A percentile compares a stretch with the other conserved stretches of the same genome.
Conservation (phyloP, 306 rosid species). For the Rosa multiflora region DNA sequence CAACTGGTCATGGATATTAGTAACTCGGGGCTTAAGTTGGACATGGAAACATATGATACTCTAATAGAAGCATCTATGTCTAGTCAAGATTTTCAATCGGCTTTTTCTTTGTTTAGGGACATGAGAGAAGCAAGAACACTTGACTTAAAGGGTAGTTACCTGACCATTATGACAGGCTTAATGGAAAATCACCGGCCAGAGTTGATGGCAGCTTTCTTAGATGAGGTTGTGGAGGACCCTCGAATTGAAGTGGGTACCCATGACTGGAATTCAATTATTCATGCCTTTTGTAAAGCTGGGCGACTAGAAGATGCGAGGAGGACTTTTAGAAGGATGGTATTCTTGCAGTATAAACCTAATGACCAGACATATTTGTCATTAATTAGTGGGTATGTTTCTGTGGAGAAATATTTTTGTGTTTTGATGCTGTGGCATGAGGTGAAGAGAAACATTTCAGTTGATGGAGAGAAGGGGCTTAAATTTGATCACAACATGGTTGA, state of each 20-base stretch:
- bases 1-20: slow-evolving; percentile 80
- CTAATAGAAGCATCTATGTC: slow-evolving; percentile 83
- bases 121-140: slow-evolving; percentile 79
- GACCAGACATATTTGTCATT: slow-evolving; percentile 86
- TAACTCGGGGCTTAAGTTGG: slow-evolving; percentile 74
- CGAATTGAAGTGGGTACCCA: slow-evolving; percentile 83
- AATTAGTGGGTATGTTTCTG: slow-evolving; percentile 74
- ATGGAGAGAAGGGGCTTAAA: slow-evolving; percentile 64
- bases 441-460: slow-evolving; percentile 52
- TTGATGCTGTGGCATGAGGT: slow-evolving; percentile 94
- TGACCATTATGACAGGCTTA: slow-evolving; percentile 92
- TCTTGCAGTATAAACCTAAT: slow-evolving; percentile 82
- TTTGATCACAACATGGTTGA: slow-evolving; percentile 77
- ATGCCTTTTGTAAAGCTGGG: slow-evolving; percentile 91
- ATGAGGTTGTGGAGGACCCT: slow-evolving; percentile 90
- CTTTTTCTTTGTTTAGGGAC: slow-evolving; percentile 77
- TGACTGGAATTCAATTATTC: slow-evolving; percentile 95
- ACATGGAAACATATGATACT: slow-evolving; percentile 60
- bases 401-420: slow-evolving; percentile 76
- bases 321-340: slow-evolving; percentile 85
- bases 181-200: slow-evolving; percentile 93
- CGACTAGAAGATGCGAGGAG: slow-evolving; percentile 92
- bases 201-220: slow-evolving; percentile 96
- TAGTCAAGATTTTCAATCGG: slow-evolving; percentile 88
- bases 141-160: slow-evolving; percentile 81